Evolutionary conservation across 2,329 filamentous ascomycete species (phyloP), one percentile per base, ranked within the genome.

Genomic region (Fusarium fujikuroi): DNA sequence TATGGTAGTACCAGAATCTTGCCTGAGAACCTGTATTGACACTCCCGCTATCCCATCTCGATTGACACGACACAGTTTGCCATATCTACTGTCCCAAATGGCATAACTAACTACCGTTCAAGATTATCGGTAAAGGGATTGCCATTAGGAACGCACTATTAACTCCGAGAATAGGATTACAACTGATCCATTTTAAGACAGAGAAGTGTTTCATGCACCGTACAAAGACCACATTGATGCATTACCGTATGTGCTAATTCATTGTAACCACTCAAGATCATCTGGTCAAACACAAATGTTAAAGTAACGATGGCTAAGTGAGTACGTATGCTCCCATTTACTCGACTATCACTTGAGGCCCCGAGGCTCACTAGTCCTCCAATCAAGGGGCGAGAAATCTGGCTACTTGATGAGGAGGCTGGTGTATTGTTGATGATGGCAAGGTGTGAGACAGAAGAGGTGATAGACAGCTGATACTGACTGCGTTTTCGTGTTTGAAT

Each of bases 101-200:
- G 16, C 19, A 30, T 9, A 15, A 28, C 4, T 21, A 3, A n/a
- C 19, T 2, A 9, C 9, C 9, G 9, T 16, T 47, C 19, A 21
- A 11, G 19, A n/a, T 8, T 21, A 21, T 2, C 6, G 18, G 2
- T 0, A 30, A 21, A 19, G 11, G 9, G 18, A 30, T 47, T 3
- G 6, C 44, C 5, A 3, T 2, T 0, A 5, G 44, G 19, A 47
- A 30, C 5, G 6, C 14, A n/a, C 4, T 15, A 4, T 0, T 8
- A 11, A 28, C 25, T 15, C 44, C 11, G 0, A 9, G 25, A 32
- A 32, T 32, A 32, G 30, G 30, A 32, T 4, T 32, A 39, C 25
- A 3, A 47, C 18, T 16, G 44, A 47, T 11, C 3, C 4, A 15
- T 37, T 16, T 11, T 2, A 6, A 21, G 44, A 5, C 9, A 16